Evolutionary conservation across 2,329 filamentous ascomycete species (phyloP).

Genomic region (Penicillium aurantiogriseum): DNA sequence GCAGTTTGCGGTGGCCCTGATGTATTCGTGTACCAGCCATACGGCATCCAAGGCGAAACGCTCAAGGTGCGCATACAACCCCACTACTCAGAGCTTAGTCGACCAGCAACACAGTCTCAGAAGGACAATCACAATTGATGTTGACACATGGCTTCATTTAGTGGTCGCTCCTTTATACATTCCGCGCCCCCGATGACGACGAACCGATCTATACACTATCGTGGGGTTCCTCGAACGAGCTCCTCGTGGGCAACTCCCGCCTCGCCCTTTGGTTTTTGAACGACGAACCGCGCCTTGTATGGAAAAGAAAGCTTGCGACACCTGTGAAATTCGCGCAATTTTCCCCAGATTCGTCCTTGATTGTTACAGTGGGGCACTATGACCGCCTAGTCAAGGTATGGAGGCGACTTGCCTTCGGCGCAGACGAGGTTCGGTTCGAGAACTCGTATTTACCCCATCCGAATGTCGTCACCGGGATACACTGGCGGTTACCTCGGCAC

Average conservation of each 20-base stretch:
- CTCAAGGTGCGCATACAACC: slow-evolving; percentile 61
- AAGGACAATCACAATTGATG: not conserved
- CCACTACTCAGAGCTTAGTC: slow-evolving; percentile 15
- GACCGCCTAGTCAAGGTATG: slow-evolving; percentile 90
- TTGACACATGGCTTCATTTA: slow-evolving; percentile 22
- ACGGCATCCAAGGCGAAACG: slow-evolving; percentile 66
- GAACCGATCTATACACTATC: slow-evolving; percentile 62
- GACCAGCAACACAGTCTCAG: not conserved
- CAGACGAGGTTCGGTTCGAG: slow-evolving; percentile 82
- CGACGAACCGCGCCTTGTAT: slow-evolving; percentile 53
- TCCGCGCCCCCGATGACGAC: slow-evolving; percentile 46
- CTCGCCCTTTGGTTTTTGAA: slow-evolving; percentile 68
- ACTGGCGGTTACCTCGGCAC: slow-evolving; percentile 80
- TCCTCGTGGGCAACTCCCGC: slow-evolving; percentile 70
- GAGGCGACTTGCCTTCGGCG: slow-evolving; percentile 80
- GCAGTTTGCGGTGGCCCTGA: slow-evolving; percentile 66
- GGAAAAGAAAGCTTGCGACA: slow-evolving; percentile 73
- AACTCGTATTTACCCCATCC: slow-evolving; percentile 88
- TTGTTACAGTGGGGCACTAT: slow-evolving; percentile 74
- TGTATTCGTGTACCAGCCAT: slow-evolving; percentile 76
- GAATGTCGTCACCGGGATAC: slow-evolving; percentile 71
- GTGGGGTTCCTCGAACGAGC: slow-evolving; percentile 83
- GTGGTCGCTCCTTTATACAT: slow-evolving; percentile 60
- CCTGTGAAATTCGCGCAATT: slow-evolving; percentile 71
- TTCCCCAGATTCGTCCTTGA: slow-evolving; percentile 82